These are phyloP conservation scores for Sclerotinia sclerotiorum DNA, from an alignment of 2,329 filamentous ascomycete genomes.

Conservation along the genomic window DNA sequence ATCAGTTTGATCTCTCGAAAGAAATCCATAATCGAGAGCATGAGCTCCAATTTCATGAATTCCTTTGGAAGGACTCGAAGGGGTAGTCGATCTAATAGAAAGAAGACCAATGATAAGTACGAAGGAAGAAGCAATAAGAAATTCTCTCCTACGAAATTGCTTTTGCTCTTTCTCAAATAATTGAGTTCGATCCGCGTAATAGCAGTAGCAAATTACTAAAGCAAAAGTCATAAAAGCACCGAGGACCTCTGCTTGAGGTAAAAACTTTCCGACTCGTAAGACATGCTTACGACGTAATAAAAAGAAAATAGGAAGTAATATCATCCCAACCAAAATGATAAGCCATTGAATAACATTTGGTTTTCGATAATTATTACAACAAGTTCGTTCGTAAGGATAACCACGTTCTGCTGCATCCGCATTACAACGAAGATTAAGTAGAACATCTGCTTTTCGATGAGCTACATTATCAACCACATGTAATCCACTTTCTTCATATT, in stretches of 20 bases:
- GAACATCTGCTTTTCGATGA: constrained; percentile 50
- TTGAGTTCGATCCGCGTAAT: constrained; percentile 54
- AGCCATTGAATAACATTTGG: constrained; percentile 43
- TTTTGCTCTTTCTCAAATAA: constrained; percentile 54
- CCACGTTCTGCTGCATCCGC: constrained; percentile 43
- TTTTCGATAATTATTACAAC: constrained; percentile 49
- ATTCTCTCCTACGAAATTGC: constrained; percentile 43
- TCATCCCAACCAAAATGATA: constrained; percentile 39
- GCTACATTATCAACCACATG: constrained; percentile 50
- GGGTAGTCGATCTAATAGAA: constrained; percentile 35
- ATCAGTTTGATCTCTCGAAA: constrained; percentile 57
- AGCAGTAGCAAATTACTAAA: constrained; percentile 47
- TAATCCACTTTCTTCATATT: constrained; percentile 50
- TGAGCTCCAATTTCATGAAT: constrained; percentile 13
- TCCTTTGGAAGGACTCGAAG: neutral
- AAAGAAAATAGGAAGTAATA: constrained; percentile 38
- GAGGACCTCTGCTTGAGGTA: constrained; percentile 30
- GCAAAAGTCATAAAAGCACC: constrained; percentile 31
- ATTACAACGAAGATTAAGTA: constrained; percentile 55
- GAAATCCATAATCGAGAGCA: constrained; percentile 43
- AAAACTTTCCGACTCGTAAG: constrained; percentile 25
- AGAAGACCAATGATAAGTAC: constrained; percentile 39
- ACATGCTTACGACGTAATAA: constrained; percentile 29
- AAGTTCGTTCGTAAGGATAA: constrained; percentile 51
- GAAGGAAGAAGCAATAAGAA: constrained; percentile 37